Base-by-base conservation (phyloP, 352 stramenopile genomes). In the Phytophthora hybrid region DNA sequence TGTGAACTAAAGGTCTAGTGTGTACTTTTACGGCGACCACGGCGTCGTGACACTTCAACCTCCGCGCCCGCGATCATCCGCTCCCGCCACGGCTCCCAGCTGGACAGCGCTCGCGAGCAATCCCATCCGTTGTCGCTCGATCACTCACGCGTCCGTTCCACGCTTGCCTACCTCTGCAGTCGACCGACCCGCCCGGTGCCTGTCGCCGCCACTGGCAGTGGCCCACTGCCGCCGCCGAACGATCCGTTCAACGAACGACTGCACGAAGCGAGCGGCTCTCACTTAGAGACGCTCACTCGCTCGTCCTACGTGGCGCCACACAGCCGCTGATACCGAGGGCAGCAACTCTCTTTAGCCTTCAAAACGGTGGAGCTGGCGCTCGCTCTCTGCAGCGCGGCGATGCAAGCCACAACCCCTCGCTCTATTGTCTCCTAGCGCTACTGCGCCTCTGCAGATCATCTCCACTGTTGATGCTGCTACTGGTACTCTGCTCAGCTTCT, bases 11-110 rank as follows among this genome's bases (percentile, higher is more conserved):
- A n/a, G n/a, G n/a, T n/a, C n/a, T n/a, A n/a, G 23, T 26, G 23
- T 26, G 34, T 41, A 41, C 34, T 13, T 41, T 41, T 41, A 41
- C 34, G 34, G 34, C 13, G 23, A 26, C 62, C 58, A 37, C 67
- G 23, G 49, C 44, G 47, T 69, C 59, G 67, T 74, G 53, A 55
- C 47, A 69, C 67, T 74, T 64, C 54, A 68, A 74, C 59, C 46
- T 62, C 49, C 32, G 23, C 23, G 23, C 23, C 11, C 29, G n/a
- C 31, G 37, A 53, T 49, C 52, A 51, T 10, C 44, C 47, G 51
- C 34, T 59, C 59, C 34, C 37, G 62, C 64, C 57, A n/a, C 46
- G 66, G 39, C 62, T 73, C 58, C 66, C 66, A 73, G 66, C 56
- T 73, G 66, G 34, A 41, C 34, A 16, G 34, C 34, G 14, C 9